phyloP scores from a whole-genome alignment of 179 eudicot species.

The Silene noctiflora region DNA sequence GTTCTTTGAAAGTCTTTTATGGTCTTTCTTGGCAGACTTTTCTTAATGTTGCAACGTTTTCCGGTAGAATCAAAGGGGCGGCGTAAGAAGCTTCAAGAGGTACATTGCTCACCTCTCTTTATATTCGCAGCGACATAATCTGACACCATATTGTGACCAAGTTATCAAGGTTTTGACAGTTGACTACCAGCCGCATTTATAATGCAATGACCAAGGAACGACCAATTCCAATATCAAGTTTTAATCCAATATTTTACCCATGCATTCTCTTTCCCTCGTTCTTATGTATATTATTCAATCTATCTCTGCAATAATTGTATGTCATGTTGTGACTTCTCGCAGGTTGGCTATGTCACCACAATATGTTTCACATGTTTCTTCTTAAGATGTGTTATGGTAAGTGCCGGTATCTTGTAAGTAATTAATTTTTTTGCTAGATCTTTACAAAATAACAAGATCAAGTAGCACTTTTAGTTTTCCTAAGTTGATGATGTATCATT shows the following conservation, averaged over 20 bases:
- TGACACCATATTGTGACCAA: not conserved
- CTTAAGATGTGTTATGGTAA: constrained; percentile 85
- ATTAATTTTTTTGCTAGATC: not conserved
- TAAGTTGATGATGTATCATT: not conserved
- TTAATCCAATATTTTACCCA: not conserved
- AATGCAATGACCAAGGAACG: not conserved
- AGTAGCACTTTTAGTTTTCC: not conserved
- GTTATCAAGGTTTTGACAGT: not conserved
- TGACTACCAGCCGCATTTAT: not conserved
- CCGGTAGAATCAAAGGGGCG: constrained; percentile 95
- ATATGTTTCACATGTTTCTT: constrained; percentile 92
- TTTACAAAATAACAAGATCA: not conserved
- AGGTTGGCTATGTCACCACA: constrained; percentile 40
- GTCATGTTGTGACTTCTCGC: not conserved
- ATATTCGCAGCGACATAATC: too few relatives aligned
- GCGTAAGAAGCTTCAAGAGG: constrained; percentile 94
- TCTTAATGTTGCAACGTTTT: constrained; percentile 83
- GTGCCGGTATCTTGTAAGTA: constrained; percentile 24
- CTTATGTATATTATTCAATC: too few relatives aligned
- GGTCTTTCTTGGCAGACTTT: constrained; percentile 50
- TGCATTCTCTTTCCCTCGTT: not conserved
- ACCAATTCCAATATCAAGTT: not conserved
- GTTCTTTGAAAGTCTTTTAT: not conserved
- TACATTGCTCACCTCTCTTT: constrained; percentile 23
- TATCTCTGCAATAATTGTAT: not conserved